These are phyloP conservation scores for Echium plantagineum DNA, from an alignment of 257 asterid species.

Conservation along the genomic window DNA sequence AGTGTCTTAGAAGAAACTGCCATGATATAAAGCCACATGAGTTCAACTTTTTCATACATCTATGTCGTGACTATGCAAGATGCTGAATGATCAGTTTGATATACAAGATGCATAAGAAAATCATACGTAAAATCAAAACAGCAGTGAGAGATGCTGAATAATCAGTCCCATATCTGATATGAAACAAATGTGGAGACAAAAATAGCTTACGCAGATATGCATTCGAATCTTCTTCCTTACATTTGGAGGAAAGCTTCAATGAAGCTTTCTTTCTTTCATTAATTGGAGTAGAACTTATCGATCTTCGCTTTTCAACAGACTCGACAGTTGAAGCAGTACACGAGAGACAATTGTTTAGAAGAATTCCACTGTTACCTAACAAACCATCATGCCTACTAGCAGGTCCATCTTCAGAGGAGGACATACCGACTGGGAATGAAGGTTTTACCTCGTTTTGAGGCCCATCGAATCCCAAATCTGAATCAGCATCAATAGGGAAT, in stretches of 20 bases:
- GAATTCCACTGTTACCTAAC: slow-evolving; percentile 45
- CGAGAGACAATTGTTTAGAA: slow-evolving; percentile 52
- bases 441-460: slow-evolving; percentile 30
- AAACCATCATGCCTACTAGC: slow-evolving; percentile 27
- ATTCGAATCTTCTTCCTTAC: slow-evolving; percentile 40
- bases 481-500: too few relatives aligned
- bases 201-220: slow-evolving; percentile 34
- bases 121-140: not conserved
- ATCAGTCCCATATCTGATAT: too few relatives aligned
- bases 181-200: too few relatives aligned
- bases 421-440: slow-evolving; percentile 11
- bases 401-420: slow-evolving; percentile 14
- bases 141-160: too few relatives aligned
- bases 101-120: slow-evolving; percentile 1
- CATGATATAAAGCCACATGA: not conserved
- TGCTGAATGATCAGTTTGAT: too few relatives aligned
- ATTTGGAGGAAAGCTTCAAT: slow-evolving; percentile 46
- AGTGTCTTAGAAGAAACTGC: slow-evolving; percentile 53
- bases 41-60: too few relatives aligned
- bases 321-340: slow-evolving; percentile 66
- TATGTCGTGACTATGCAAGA: too few relatives aligned
- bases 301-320: slow-evolving; percentile 36
- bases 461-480: slow-evolving; percentile 9
- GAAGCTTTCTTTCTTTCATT: slow-evolving; percentile 42
- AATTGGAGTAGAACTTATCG: slow-evolving; percentile 27